phyloP scores from a whole-genome alignment of 2,329 filamentous ascomycete genomes.

The Colletotrichum sojae region DNA sequence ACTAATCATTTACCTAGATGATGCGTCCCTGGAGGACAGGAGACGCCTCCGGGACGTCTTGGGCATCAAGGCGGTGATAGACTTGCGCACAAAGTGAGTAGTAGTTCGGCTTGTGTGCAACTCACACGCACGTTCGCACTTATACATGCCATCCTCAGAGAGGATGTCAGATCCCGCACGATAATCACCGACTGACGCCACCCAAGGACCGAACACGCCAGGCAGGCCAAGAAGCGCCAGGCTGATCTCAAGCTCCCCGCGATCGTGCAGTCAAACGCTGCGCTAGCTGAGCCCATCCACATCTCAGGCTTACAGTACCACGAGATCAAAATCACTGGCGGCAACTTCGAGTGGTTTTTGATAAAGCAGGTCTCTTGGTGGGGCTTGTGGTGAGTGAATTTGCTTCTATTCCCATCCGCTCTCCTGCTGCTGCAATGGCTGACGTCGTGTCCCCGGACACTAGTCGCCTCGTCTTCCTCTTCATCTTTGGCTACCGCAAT shows the following conservation, averaged over 20 bases:
- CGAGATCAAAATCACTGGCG: constrained; percentile 82
- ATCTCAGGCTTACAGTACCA: constrained; percentile 76
- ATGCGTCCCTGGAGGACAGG: constrained; percentile 78
- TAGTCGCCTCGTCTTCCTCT: constrained; percentile 73
- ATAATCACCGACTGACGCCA: constrained; percentile 24
- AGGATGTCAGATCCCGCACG: constrained; percentile 29
- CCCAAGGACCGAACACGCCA: constrained; percentile 78
- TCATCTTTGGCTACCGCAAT: constrained; percentile 76
- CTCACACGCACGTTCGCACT: not conserved
- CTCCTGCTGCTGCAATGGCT: not conserved
- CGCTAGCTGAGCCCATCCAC: constrained; percentile 68
- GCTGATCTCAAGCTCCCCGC: constrained; percentile 60
- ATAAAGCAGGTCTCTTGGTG: constrained; percentile 78
- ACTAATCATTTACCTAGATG: constrained; percentile 63
- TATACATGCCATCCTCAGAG: not conserved
- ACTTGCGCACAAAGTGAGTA: constrained; percentile 80
- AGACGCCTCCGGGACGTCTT: constrained; percentile 70
- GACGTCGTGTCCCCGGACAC: not conserved
- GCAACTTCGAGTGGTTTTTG: constrained; percentile 77
- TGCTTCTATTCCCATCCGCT: constrained; percentile 11
- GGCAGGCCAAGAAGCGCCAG: constrained; percentile 74
- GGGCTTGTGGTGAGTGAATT: constrained; percentile 68
- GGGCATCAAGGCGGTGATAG: constrained; percentile 80
- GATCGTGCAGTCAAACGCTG: constrained; percentile 63
- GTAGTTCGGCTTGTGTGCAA: not conserved